These are phyloP conservation scores for Sinapis alba DNA, from an alignment of 441 rosid genomes.

Conservation along the genomic window DNA sequence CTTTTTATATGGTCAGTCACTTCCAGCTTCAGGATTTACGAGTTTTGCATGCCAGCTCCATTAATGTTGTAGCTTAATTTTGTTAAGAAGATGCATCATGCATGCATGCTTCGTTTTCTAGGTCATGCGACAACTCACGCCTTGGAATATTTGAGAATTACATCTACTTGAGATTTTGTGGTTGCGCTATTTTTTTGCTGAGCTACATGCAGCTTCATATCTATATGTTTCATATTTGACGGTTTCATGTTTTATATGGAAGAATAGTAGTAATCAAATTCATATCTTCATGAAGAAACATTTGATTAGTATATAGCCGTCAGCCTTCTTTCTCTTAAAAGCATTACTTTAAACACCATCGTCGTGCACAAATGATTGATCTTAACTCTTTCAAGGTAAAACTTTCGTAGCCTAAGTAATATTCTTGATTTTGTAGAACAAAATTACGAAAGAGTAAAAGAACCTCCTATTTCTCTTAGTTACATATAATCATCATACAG, in stretches of 20 bases:
- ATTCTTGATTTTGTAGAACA: no score
- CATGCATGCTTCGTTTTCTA: background rate
- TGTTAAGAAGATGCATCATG: background rate
- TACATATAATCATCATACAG: background rate
- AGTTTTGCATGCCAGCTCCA: slow-evolving; percentile 8
- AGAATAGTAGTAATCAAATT: background rate
- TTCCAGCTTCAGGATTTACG: background rate
- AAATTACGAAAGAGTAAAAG: background rate
- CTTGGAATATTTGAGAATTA: background rate
- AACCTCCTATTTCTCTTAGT: background rate
- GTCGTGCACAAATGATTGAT: background rate
- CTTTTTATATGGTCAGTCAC: background rate
- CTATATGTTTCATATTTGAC: background rate
- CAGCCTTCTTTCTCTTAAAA: background rate
- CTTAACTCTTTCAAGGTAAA: background rate
- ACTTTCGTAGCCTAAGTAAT: no score
- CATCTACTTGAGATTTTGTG: background rate
- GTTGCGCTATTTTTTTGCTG: background rate
- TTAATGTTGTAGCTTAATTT: background rate
- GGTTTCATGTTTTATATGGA: background rate
- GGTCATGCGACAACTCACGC: background rate
- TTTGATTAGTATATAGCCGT: background rate
- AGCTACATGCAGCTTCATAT: background rate
- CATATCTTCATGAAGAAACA: background rate
- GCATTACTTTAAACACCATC: background rate